These are phyloP conservation scores for Cicer arietinum DNA, from an alignment of 306 rosid genomes.

Conservation along the genomic window DNA sequence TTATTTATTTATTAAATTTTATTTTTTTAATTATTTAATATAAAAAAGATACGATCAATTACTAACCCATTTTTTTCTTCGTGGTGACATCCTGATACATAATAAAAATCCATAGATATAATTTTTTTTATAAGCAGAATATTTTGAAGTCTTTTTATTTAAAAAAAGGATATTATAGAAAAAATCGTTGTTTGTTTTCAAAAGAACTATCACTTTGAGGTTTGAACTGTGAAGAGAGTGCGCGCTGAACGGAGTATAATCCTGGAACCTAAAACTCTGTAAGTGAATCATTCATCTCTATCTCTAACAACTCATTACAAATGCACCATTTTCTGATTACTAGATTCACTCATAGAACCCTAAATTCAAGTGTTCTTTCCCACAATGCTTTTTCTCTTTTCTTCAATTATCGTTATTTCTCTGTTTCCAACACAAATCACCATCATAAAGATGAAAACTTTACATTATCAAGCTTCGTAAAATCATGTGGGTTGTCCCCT, in stretches of 20 bases:
- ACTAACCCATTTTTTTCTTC: no score
- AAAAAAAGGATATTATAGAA: no score
- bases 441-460: not conserved
- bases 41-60: no score
- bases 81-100: no score
- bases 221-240: not conserved
- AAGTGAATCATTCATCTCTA: not conserved
- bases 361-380: not conserved
- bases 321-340: not conserved
- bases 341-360: not conserved
- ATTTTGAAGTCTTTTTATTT: no score
- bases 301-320: not conserved
- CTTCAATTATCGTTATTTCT: not conserved
- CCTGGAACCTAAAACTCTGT: not conserved
- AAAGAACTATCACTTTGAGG: no score
- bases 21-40: no score
- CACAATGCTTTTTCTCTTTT: conserved; percentile 10
- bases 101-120: no score
- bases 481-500: conserved; percentile 47
- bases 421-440: conserved; percentile 19
- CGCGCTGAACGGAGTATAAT: not conserved
- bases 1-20: no score
- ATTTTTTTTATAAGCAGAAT: no score
- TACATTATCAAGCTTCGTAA: not conserved
- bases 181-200: no score